Percentiles rank a stretch among this genome's conserved stretches.
Evolutionary conservation across 805 yeast genomes (phyloP).

Genomic region (Lipomyces yamadae): DNA sequence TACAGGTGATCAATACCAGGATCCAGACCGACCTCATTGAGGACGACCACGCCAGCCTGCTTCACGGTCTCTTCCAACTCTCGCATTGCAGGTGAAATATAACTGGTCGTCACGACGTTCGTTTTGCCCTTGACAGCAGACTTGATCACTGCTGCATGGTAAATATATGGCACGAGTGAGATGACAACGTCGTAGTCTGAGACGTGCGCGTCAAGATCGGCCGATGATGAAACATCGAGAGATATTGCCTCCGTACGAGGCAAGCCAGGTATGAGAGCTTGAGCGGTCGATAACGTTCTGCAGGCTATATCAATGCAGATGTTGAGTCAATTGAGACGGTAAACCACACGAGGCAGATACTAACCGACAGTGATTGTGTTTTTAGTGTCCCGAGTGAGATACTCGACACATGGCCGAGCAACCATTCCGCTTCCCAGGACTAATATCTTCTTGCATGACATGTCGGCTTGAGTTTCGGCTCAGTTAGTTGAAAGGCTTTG

Average conservation of each 20-base stretch:
- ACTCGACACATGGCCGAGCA: constrained; percentile 96
- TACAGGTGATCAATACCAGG: constrained; percentile 98
- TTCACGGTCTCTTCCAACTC: constrained; percentile 44
- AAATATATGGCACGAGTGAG: constrained; percentile 90
- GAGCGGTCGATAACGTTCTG: constrained; percentile 85
- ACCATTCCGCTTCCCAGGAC: constrained; percentile 74
- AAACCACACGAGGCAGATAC: constrained; percentile 7
- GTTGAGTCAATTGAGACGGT: not conserved
- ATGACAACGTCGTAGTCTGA: constrained; percentile 80
- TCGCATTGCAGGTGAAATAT: constrained; percentile 59
- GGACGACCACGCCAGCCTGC: constrained; percentile 93
- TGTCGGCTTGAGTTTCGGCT: not conserved
- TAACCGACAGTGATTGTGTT: constrained; percentile 79
- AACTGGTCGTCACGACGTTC: constrained; percentile 86
- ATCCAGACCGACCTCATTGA: constrained; percentile 98
- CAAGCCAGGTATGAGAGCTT: constrained; percentile 75
- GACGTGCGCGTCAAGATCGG: constrained; percentile 75
- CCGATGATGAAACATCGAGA: constrained; percentile 80
- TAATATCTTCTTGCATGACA: constrained; percentile 13
- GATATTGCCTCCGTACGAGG: constrained; percentile 75
- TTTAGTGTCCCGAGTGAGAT: constrained; percentile 71
- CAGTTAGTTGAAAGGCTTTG: not conserved
- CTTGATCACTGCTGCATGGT: constrained; percentile 89
- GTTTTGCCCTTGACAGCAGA: constrained; percentile 88
- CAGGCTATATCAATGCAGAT: constrained; percentile 57